Conservation (phyloP, 345 rosid species). For the Gossypium thurberi region DNA sequence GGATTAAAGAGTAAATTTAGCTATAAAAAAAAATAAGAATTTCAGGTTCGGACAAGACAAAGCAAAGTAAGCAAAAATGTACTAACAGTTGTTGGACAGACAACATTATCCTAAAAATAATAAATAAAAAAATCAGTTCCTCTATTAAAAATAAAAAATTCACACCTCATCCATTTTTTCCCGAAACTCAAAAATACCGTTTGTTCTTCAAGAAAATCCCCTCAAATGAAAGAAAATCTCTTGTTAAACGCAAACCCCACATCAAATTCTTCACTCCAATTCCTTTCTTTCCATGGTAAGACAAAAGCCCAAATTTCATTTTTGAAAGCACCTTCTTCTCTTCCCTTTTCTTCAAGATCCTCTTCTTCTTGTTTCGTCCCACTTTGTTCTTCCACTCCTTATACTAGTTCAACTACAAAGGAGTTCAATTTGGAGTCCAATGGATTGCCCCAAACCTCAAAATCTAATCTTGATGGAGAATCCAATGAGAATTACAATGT, state of each 20-base stretch:
- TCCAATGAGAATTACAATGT: conserved; percentile 33
- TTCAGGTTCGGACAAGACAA: too few species aligned
- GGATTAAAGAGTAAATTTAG: too few species aligned
- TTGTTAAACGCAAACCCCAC: conserved; percentile 6
- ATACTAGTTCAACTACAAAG: conserved; percentile 18
- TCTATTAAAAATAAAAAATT: background rate
- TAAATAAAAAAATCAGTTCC: background rate
- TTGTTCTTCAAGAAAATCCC: background rate
- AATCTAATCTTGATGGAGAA: conserved; percentile 20
- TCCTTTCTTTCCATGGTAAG: conserved; percentile 18
- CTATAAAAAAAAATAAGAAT: too few species aligned
- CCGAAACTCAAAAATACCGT: background rate
- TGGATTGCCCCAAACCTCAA: conserved; percentile 17
- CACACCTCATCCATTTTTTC: background rate
- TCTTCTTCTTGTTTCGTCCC: conserved; percentile 21
- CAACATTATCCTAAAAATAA: background rate
- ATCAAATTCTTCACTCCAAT: conserved; percentile 20
- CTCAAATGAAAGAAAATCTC: conserved; percentile 32
- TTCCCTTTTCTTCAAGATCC: conserved; percentile 18
- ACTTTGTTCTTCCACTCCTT: conserved; percentile 23
- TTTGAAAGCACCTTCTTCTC: conserved; percentile 11
- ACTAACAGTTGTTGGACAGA: background rate
- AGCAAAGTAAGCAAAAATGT: background rate
- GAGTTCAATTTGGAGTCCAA: conserved; percentile 6
- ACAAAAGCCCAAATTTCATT: conserved; percentile 20